Evolutionary conservation across 805 yeast species (phyloP), one percentile per base, ranked within the genome.

Genomic region (Candida taoyuanica): DNA sequence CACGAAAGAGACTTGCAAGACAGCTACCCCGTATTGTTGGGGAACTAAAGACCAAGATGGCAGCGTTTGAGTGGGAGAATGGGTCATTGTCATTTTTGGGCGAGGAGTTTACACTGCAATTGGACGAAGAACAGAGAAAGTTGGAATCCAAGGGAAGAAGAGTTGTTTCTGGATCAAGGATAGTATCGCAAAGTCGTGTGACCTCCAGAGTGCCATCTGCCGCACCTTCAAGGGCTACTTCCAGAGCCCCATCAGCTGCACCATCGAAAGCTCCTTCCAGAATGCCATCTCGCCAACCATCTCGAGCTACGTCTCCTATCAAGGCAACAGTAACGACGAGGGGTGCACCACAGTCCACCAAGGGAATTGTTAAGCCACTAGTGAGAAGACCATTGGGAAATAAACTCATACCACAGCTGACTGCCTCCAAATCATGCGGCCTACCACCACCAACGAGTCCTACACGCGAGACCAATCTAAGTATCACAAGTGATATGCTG

Each of bases 1-100:
- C 78, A 28, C 66, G 97, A 39, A 81, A 81, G 48, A 72, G 73
- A 37, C 67, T 89, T 7, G 62, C 74, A n/a, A 76, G 77, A 52
- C 73, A 74, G 48, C 64, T 85, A 48, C 98, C 98, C 0, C 65
- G 67, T 26, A 67, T 83, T 0, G 61, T 85, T 8, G 59, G 64
- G 4, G 73, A 67, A 1, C 59, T 91, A 33, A 73, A 71, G 43
- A 29, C 44, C 1, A 72, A 71, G 34, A 50, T 85, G 5, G 42
- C 49, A 4, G 63, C 62, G 11, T 84, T 75, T 65, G 78, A 81
- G 46, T 50, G 58, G 6, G 44, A 50, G 3, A 61, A 65, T 42
- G 64, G 64, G 1, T 63, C 72, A 16, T 23, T 53, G 2, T 39
- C 43, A 11, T 47, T 54, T 8, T 44, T 64, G 26, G 43, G 53